Conservation (phyloP, 306 rosid genomes). For the Trichosanthes truncata region DNA sequence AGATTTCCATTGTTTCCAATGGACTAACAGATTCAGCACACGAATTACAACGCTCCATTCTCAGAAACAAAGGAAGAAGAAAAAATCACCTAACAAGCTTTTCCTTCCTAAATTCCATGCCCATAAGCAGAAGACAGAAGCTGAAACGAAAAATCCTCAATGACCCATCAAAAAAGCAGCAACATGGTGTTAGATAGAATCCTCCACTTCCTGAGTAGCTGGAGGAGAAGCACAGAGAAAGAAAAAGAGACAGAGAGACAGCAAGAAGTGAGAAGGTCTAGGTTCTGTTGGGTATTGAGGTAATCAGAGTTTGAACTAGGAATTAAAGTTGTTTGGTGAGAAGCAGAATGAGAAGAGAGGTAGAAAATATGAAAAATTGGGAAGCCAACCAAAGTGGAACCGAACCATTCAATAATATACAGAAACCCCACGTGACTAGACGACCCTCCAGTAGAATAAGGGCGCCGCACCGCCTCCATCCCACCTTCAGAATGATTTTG, state of each 20-base stretch:
- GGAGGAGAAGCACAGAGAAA: background rate
- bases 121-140: constrained; percentile 2
- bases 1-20: background rate
- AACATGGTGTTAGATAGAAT: background rate
- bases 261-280: background rate
- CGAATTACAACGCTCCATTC: background rate
- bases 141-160: constrained; percentile 5
- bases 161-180: background rate
- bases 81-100: constrained; percentile 59
- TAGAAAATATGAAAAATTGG: background rate
- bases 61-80: background rate
- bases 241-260: background rate
- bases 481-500: background rate
- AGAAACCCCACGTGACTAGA: constrained; percentile 1
- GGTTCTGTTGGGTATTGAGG: background rate
- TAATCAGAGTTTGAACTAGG: background rate
- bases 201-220: background rate
- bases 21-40: background rate
- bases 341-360: background rate
- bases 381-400: constrained; percentile 4
- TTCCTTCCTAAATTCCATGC: constrained; percentile 60
- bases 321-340: constrained; percentile 5
- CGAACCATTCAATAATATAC: background rate
- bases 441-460: background rate
- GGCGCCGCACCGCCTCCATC: background rate